These are phyloP conservation scores for Volvariella volvacea DNA, from an alignment of 1,284 basidiomycete genomes.

Conservation along the genomic window DNA sequence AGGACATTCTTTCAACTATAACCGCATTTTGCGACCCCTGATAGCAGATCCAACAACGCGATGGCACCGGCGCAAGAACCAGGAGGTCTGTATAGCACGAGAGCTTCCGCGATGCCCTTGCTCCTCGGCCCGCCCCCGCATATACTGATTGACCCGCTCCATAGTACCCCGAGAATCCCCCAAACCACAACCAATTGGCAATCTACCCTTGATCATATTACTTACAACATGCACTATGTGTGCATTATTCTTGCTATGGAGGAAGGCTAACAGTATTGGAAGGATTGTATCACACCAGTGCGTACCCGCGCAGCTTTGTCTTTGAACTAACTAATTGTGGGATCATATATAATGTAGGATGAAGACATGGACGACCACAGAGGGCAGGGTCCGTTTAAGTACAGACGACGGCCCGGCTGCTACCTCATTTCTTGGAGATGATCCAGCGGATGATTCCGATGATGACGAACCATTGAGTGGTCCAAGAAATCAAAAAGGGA, in stretches of 20 bases:
- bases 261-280: constrained; percentile 49
- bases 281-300: constrained; percentile 62
- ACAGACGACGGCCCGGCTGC: constrained; percentile 67
- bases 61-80: no score
- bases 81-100: no score
- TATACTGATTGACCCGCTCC: background rate
- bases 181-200: constrained; percentile 61
- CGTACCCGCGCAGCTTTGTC: constrained; percentile 16
- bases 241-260: constrained; percentile 59
- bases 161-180: constrained; percentile 55
- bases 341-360: constrained; percentile 32
- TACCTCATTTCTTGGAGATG: constrained; percentile 56
- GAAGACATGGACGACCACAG: constrained; percentile 45
- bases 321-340: background rate
- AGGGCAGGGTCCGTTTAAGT: constrained; percentile 62
- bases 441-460: constrained; percentile 46
- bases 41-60: no score
- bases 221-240: constrained; percentile 57
- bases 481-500: no score
- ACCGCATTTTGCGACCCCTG: no score
- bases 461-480: constrained; percentile 10
- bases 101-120: no score
- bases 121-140: no score
- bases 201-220: constrained; percentile 46
- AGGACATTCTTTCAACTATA: no score